phyloP scores from a whole-genome alignment of 306 rosid genomes.

The Prunus mira region DNA sequence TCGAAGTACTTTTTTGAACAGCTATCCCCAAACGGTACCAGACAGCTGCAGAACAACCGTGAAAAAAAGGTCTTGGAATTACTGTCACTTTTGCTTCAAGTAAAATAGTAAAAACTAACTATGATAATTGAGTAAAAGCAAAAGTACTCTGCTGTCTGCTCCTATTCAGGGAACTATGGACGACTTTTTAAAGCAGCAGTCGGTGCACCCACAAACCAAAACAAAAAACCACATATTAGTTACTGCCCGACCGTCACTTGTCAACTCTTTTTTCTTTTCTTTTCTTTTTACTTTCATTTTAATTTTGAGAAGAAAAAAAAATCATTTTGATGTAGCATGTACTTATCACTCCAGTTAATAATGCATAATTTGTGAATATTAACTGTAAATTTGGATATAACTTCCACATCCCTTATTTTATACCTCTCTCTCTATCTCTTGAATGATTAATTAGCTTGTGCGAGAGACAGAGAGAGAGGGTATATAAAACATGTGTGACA shows the following conservation, averaged over 20 bases:
- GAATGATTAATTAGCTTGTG: too few relatives aligned
- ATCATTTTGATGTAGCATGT: too few relatives aligned
- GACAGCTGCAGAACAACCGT: not conserved
- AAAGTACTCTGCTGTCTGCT: not conserved
- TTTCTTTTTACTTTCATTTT: not conserved
- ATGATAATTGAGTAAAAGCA: not conserved
- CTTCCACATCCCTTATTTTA: too few relatives aligned
- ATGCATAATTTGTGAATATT: too few relatives aligned
- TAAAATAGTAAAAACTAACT: not conserved
- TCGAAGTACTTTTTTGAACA: not conserved
- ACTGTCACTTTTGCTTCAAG: not conserved
- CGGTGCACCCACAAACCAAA: too few relatives aligned
- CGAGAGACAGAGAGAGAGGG: rapidly evolving
- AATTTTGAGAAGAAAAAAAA: not conserved
- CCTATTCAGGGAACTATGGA: not conserved
- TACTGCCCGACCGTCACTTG: not conserved
- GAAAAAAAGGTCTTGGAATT: not conserved
- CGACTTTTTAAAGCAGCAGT: not conserved
- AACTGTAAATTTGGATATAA: too few relatives aligned
- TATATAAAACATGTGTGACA: too few relatives aligned
- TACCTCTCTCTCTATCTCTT: too few relatives aligned
- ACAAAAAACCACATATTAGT: not conserved
- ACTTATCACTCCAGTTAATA: too few relatives aligned
- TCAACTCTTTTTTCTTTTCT: not conserved
- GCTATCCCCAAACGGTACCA: not conserved